Evolutionary conservation across 192 early-diverging fungal species (phyloP).

Genomic region (Dissophora ornata): DNA sequence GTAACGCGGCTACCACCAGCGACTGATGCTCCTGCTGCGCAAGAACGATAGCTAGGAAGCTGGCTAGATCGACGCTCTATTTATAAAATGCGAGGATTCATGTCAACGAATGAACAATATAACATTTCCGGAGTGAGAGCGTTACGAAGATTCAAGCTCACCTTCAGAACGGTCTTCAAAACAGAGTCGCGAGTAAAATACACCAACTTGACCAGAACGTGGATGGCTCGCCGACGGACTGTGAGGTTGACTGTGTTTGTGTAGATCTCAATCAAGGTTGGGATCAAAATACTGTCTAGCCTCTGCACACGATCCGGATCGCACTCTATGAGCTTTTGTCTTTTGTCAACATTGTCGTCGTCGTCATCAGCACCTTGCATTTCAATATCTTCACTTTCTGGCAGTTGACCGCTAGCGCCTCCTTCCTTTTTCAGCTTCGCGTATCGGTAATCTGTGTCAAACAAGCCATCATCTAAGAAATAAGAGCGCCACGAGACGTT

Average conservation of each 20-base stretch:
- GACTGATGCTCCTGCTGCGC: constrained; percentile 62
- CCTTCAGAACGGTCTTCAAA: constrained; percentile 61
- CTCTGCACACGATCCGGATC: constrained; percentile 50
- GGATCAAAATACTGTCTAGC: constrained; percentile 67
- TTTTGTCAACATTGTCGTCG: constrained; percentile 30
- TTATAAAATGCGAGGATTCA: background rate
- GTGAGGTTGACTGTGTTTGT: constrained; percentile 70
- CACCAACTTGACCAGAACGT: constrained; percentile 67
- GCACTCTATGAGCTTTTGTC: constrained; percentile 45
- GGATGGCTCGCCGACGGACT: constrained; percentile 73
- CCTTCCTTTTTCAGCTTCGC: constrained; percentile 1
- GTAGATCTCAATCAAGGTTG: constrained; percentile 79
- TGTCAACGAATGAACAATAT: background rate
- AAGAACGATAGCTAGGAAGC: constrained; percentile 62
- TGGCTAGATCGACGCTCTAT: constrained; percentile 57
- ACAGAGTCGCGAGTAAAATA: constrained; percentile 58
- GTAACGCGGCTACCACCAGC: constrained; percentile 66
- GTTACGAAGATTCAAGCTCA: constrained; percentile 6
- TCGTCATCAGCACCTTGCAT: constrained; percentile 8
- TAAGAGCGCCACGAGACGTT: background rate
- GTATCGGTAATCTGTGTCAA: constrained; percentile 43
- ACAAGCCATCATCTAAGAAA: constrained; percentile 24
- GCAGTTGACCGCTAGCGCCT: background rate
- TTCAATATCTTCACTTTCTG: constrained; percentile 19
- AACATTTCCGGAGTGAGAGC: too few relatives aligned